phyloP scores from a whole-genome alignment of 768 basidiomycete genomes.

The Megacollybia marginata region DNA sequence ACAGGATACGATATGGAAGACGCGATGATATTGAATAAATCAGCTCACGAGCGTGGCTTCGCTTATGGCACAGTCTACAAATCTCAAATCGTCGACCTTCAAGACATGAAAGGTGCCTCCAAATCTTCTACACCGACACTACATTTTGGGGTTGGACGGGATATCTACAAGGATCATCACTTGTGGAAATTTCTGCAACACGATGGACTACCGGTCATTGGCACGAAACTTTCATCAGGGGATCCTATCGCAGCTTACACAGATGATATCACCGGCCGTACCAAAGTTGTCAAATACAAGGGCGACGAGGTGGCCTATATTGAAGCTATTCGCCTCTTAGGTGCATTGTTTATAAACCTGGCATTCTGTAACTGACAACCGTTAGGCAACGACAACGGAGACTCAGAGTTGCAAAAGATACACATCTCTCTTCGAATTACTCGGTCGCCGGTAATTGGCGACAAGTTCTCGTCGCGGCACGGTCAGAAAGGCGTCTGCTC shows the following conservation, averaged over 20 bases:
- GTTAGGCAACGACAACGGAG: slow-evolving; percentile 78
- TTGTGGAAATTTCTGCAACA: slow-evolving; percentile 52
- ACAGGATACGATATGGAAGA: slow-evolving; percentile 99
- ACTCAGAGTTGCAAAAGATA: slow-evolving; percentile 84
- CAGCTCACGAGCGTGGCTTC: slow-evolving; percentile 96
- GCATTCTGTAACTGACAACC: not conserved
- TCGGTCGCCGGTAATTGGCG: slow-evolving; percentile 94
- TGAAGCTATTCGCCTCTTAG: slow-evolving; percentile 86
- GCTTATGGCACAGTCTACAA: slow-evolving; percentile 97
- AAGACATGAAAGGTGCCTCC: slow-evolving; percentile 64
- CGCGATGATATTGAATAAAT: slow-evolving; percentile 99
- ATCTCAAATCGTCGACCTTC: slow-evolving; percentile 84
- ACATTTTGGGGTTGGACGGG: slow-evolving; percentile 86
- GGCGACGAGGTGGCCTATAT: slow-evolving; percentile 89
- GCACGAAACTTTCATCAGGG: slow-evolving; percentile 60
- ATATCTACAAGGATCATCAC: slow-evolving; percentile 45
- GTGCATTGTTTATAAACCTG: slow-evolving; percentile 26
- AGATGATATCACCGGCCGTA: slow-evolving; percentile 77
- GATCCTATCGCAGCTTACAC: slow-evolving; percentile 82
- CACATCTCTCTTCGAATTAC: slow-evolving; percentile 91
- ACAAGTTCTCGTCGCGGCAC: slow-evolving; percentile 98
- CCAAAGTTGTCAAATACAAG: slow-evolving; percentile 90
- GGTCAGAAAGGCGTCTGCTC: slow-evolving; percentile 99
- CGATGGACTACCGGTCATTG: slow-evolving; percentile 84
- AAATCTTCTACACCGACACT: slow-evolving; percentile 57